These are phyloP conservation scores for Phaeosphaeria sp. DNA, from an alignment of 2,329 filamentous ascomycete species.

Conservation along the genomic window DNA sequence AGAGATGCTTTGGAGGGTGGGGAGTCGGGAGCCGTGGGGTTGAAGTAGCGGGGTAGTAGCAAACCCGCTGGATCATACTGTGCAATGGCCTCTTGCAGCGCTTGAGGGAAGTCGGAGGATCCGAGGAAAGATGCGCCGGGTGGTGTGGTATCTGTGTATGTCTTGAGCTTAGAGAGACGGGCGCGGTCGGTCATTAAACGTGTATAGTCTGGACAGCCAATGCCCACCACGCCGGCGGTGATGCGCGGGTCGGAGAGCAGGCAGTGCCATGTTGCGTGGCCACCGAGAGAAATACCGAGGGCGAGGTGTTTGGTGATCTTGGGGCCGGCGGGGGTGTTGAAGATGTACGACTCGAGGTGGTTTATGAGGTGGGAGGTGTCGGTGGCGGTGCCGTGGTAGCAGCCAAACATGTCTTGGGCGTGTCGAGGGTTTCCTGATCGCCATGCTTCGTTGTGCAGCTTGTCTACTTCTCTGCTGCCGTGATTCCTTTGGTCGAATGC, in stretches of 20 bases:
- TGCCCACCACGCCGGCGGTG: conserved; percentile 77
- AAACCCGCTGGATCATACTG: conserved; percentile 78
- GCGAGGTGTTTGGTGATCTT: conserved; percentile 70
- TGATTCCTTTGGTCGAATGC: conserved; percentile 95
- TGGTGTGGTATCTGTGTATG: conserved; percentile 63
- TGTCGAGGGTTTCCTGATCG: conserved; percentile 77
- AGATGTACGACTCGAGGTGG: conserved; percentile 77
- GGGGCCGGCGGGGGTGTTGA: conserved; percentile 55
- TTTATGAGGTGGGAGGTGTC: conserved; percentile 80
- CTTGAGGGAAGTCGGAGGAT: conserved; percentile 75
- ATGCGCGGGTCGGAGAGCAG: conserved; percentile 80
- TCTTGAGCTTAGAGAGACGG: conserved; percentile 68
- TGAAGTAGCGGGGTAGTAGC: conserved; percentile 59
- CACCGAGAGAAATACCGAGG: conserved; percentile 84
- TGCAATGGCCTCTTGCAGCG: conserved; percentile 68
- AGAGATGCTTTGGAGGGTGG: conserved; percentile 44
- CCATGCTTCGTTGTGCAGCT: conserved; percentile 78
- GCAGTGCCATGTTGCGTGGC: conserved; percentile 85
- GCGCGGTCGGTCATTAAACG: conserved; percentile 83
- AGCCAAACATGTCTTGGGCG: conserved; percentile 89
- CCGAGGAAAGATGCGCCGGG: conserved; percentile 73
- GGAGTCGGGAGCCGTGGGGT: conserved; percentile 31
- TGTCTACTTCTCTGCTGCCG: conserved; percentile 72
- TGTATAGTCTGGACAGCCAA: conserved; percentile 89
- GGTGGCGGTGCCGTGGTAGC: conserved; percentile 73